Conservation (phyloP, 2,329 filamentous ascomycete species). For the Aphanocladium album region DNA sequence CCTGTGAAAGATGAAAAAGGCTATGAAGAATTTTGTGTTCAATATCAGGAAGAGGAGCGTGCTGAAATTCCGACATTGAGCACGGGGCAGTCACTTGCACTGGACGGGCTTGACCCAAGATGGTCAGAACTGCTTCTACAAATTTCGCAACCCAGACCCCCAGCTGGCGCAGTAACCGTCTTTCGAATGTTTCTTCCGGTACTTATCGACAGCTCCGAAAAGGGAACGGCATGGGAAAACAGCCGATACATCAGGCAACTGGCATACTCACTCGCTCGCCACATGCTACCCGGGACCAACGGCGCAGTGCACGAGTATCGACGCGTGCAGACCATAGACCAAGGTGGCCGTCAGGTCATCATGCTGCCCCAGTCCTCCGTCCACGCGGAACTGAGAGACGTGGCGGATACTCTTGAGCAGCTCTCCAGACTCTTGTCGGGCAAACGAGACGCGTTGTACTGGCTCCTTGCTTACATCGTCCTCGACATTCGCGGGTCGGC, state of each 20-base stretch:
- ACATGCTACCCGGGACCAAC: constrained; percentile 14
- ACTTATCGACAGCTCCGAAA: constrained; percentile 51
- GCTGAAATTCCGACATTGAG: constrained; percentile 17
- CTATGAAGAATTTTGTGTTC: constrained; percentile 27
- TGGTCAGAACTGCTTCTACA: constrained; percentile 35
- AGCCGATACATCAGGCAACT: constrained; percentile 46
- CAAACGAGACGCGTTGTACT: constrained; percentile 13
- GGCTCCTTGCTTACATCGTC: constrained; percentile 24
- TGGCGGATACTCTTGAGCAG: constrained; percentile 19
- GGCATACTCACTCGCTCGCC: constrained; percentile 47
- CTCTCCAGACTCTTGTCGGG: neutral
- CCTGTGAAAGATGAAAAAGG: constrained; percentile 17
- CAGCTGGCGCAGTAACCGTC: constrained; percentile 11
- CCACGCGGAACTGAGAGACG: constrained; percentile 13
- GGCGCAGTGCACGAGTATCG: constrained; percentile 32
- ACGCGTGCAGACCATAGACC: constrained; percentile 26
- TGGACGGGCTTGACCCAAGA: constrained; percentile 31
- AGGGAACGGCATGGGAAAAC: constrained; percentile 53
- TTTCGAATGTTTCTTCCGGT: constrained; percentile 59
- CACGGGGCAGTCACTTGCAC: constrained; percentile 11
- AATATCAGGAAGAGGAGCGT: constrained; percentile 25
- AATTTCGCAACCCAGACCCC: constrained; percentile 16
- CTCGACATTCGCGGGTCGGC: constrained; percentile 27
- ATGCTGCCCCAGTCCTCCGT: constrained; percentile 15
- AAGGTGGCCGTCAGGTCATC: constrained; percentile 24